Evolutionary conservation across 345 rosid species (phyloP), one percentile per base, ranked within the genome.

Genomic region (Kandelia obovata): DNA sequence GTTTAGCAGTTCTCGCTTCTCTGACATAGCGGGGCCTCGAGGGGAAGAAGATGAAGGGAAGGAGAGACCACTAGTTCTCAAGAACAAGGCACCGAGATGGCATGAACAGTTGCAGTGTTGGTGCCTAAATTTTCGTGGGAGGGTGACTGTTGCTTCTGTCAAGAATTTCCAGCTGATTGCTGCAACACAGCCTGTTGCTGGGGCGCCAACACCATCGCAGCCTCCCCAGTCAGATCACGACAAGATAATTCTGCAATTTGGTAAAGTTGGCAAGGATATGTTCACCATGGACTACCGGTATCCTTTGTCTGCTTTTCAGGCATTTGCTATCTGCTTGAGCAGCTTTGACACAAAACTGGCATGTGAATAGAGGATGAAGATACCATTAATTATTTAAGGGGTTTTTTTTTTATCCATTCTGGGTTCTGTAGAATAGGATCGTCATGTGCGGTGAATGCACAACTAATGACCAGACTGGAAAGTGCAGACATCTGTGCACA

Each of bases 311-410:
- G 68, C 74, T 15, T 71, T 53, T 53, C 74, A 71, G 53, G 74
- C 74, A 23, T 71, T 71, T 10, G 74, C 68, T 6, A 71, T 71
- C 35, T 58, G 64, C 30, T 61, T 70, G 66, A 61, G 73, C 66
- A 70, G 73, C 73, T 70, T 70, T 61, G 74, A 71, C 61, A 71
- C 68, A 17, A 71, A 71, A 28, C 53, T 71, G 59, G 74, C 74
- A 52, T 71, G 68, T 62, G 74, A 71, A 71, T 71, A 71, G 74
- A 70, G 17, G 66, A 53, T 25, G 49, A 55, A 37, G 37, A 21
- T 16, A 59, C 58, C 32, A n/a, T 26, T 55, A 20, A 46, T 55
- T 55, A 32, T 19, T 55, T 20, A 21, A 3, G 15, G 26, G 7
- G 7, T 62, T 62, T 62, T 30, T 32, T 49, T 15, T 20, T 47